Evolutionary conservation across 2,329 filamentous ascomycete species (phyloP).

Genomic region (Clarireedia sp.): DNA sequence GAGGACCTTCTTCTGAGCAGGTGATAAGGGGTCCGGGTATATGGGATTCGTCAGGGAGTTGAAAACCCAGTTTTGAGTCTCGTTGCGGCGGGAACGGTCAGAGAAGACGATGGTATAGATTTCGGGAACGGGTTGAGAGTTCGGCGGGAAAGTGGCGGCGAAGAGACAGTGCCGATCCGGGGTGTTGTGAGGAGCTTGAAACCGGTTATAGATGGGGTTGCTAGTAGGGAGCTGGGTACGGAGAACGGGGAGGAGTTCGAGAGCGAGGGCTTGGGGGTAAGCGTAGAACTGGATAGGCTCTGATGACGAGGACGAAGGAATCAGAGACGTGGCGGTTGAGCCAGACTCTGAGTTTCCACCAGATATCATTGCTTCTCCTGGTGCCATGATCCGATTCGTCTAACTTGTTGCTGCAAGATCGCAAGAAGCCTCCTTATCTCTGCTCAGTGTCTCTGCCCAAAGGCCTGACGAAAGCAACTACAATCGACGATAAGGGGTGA

Average conservation of each 20-base stretch:
- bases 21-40: constrained; percentile 10
- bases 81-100: constrained; percentile 24
- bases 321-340: too few relatives aligned
- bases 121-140: constrained; percentile 1
- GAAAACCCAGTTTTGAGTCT: constrained; percentile 28
- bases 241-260: constrained; percentile 17
- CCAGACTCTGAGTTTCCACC: too few relatives aligned
- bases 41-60: constrained; percentile 18
- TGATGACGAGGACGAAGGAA: neutral
- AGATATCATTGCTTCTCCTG: too few relatives aligned
- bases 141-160: constrained; percentile 22
- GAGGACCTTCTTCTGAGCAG: constrained; percentile 4
- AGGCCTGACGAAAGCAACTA: too few relatives aligned
- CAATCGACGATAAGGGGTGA: too few relatives aligned
- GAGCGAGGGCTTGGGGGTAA: constrained; percentile 16
- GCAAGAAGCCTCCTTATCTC: too few relatives aligned
- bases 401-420: too few relatives aligned
- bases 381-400: too few relatives aligned
- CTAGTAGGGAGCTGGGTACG: constrained; percentile 21
- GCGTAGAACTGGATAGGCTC: constrained; percentile 10
- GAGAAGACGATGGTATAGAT: constrained; percentile 25
- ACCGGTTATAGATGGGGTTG: constrained; percentile 24
- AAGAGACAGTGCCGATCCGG: constrained; percentile 25
- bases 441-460: too few relatives aligned
- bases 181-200: constrained; percentile 25